phyloP scores from a whole-genome alignment of 2,329 filamentous ascomycete species.

The Cladophialophora yegresii region DNA sequence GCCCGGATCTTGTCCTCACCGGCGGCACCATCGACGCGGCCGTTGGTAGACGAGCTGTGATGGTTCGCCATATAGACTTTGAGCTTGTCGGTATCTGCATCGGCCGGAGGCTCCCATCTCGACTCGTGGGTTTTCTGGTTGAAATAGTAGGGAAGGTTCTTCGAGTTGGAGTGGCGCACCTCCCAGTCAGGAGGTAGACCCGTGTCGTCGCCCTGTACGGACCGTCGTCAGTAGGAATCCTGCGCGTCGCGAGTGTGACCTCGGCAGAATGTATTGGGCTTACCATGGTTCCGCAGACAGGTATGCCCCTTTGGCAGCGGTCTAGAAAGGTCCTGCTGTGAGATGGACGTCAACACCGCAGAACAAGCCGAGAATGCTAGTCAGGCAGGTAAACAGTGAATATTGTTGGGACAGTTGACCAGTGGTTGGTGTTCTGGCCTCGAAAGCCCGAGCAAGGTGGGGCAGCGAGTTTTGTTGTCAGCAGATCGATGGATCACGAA shows the following conservation, averaged over 20 bases:
- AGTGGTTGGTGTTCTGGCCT: not conserved
- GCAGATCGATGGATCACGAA: slow-evolving; percentile 5
- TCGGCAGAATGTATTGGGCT: not conserved
- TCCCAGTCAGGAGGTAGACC: slow-evolving; percentile 89
- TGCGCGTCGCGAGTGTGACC: not conserved
- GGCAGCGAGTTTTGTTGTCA: slow-evolving; percentile 19
- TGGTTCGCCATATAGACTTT: slow-evolving; percentile 91
- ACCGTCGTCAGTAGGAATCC: slow-evolving; percentile 3
- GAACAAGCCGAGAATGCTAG: not conserved
- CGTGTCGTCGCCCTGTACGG: slow-evolving; percentile 54
- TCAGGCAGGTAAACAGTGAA: not conserved
- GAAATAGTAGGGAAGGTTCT: slow-evolving; percentile 99
- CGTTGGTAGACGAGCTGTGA: slow-evolving; percentile 63
- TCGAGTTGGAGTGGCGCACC: slow-evolving; percentile 96
- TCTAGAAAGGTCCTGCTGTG: not conserved
- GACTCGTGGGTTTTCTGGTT: slow-evolving; percentile 83
- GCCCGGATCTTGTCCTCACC: slow-evolving; percentile 84
- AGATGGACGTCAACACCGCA: not conserved
- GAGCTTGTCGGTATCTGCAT: slow-evolving; percentile 86
- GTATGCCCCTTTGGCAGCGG: not conserved
- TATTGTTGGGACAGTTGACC: slow-evolving; percentile 2
- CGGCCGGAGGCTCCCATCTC: slow-evolving; percentile 88
- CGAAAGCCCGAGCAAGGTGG: slow-evolving; percentile 6
- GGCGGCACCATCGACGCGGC: slow-evolving; percentile 43
- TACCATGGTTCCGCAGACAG: slow-evolving; percentile 24